Evolutionary conservation across 2,329 filamentous ascomycete species (phyloP).

Genomic region (Penicillium sp.): DNA sequence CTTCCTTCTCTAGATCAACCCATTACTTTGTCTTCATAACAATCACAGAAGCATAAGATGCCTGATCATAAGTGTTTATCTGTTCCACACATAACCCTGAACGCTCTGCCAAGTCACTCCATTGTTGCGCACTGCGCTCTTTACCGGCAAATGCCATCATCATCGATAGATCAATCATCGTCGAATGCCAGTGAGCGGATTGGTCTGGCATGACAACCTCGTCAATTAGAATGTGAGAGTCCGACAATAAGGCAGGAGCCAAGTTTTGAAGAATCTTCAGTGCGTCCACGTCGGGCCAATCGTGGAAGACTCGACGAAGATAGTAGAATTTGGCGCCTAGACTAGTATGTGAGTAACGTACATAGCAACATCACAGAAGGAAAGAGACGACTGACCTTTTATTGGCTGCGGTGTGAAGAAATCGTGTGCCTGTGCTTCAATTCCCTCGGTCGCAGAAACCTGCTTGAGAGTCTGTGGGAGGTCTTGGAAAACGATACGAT

Average conservation of each 20-base stretch:
- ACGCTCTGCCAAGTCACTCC: slow-evolving; percentile 17
- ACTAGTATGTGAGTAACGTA: not conserved
- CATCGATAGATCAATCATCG: slow-evolving; percentile 34
- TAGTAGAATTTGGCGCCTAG: slow-evolving; percentile 1
- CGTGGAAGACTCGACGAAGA: not conserved
- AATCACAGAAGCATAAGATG: too few relatives aligned
- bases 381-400: not conserved
- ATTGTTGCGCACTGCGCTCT: slow-evolving; percentile 32
- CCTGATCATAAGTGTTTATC: too few relatives aligned
- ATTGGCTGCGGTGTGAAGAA: slow-evolving; percentile 14
- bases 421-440: slow-evolving; percentile 9
- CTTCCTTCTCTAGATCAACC: too few relatives aligned
- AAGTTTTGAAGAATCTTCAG: not conserved
- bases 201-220: slow-evolving; percentile 36
- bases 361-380: not conserved
- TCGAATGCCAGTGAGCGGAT: slow-evolving; percentile 25
- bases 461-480: not conserved
- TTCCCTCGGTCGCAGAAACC: not conserved
- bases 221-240: slow-evolving; percentile 38
- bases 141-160: slow-evolving; percentile 26
- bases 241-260: not conserved
- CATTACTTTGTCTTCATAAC: too few relatives aligned
- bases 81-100: not conserved
- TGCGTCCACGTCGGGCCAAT: not conserved
- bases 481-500: slow-evolving; percentile 2